Conservation (phyloP, 1,284 basidiomycete genomes). For the Cryptococcus wingfieldii region DNA sequence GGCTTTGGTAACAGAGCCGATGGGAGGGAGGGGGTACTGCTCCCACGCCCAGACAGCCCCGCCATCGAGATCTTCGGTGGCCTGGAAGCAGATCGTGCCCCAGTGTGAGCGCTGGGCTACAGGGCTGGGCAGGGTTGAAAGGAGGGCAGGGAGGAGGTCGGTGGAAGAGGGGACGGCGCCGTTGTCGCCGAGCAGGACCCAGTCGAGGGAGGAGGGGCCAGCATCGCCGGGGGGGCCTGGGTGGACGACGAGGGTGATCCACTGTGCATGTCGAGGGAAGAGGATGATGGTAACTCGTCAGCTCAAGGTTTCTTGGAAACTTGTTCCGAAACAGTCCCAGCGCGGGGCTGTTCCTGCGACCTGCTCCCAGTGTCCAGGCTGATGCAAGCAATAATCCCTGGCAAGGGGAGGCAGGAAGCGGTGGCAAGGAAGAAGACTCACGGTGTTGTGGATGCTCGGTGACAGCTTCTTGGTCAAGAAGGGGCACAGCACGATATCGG, state of each 20-base stretch:
- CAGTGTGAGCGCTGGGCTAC: constrained; percentile 43
- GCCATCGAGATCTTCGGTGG: constrained; percentile 50
- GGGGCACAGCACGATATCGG: constrained; percentile 51
- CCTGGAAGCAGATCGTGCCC: constrained; percentile 51
- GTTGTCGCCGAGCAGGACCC: constrained; percentile 50
- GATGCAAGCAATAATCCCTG: too few relatives aligned
- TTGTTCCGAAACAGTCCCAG: too few relatives aligned
- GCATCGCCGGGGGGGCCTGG: constrained; percentile 53
- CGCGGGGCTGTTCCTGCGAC: too few relatives aligned
- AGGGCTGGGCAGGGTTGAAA: constrained; percentile 17
- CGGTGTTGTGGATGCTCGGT: constrained; percentile 43
- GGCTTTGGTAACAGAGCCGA: constrained; percentile 46
- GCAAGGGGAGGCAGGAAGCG: too few relatives aligned
- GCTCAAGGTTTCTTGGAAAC: neutral
- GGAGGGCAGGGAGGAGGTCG: constrained; percentile 37
- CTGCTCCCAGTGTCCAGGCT: too few relatives aligned
- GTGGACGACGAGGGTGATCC: constrained; percentile 52
- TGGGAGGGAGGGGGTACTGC: constrained; percentile 46
- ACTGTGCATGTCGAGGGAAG: constrained; percentile 18
- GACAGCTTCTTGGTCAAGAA: constrained; percentile 52
- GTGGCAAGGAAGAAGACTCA: constrained; percentile 17
- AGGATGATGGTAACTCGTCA: neutral
- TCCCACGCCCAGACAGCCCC: constrained; percentile 53
- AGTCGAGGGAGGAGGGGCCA: constrained; percentile 52
- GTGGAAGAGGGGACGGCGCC: constrained; percentile 39